Base-by-base conservation (phyloP, 2,329 filamentous ascomycete genomes). In the Ascochyta lentis region DNA sequence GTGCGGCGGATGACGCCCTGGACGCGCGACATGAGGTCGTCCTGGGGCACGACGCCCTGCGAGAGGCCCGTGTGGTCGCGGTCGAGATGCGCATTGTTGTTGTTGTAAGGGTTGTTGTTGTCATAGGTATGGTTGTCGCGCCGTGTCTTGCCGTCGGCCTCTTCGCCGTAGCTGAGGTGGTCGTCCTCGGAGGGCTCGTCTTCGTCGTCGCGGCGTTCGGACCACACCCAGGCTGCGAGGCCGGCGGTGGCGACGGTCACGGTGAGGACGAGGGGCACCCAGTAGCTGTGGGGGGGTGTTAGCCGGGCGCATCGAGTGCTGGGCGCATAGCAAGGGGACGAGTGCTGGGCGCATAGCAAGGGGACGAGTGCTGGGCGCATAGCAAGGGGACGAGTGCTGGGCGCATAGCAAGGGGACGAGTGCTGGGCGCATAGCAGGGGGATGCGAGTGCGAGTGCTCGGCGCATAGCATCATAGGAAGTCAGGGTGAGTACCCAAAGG, bases 141-240 rank as follows among this genome's bases (percentile, higher is more conserved):
- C 57, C 49, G 57, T 38, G 35, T 48, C 53, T 52, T 51, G 50
- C 27, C 22, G 41, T 38, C 58, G 48, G 15, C 51, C 53, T 75
- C 72, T 50, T 81, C 80, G 51, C 81, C 80, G 66, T 76, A 76
- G 63, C 70, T 72, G 40, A 76, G 71, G 48, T 77, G 68, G 16
- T 68, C 66, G 35, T 68, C 65, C 60, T 83, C 81, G 59, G 87
- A 83, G 54, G 85, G 83, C 49, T 87, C 84, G 26, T 92, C 88
- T 49, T 91, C 88, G 55, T 88, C 85, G 63, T 90, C 88, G 69
- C 84, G 86, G 69, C 91, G 89, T 78, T 96, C 92, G 75, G 90
- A 96, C 92, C 92, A 96, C 58, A 93, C 86, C 94, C 94, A 98
- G 54, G 92, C 92, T 48, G 89, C 93, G 43, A 96, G 79, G 31